Base-by-base conservation (phyloP, 768 basidiomycete genomes). In the Daedaleopsis nitida region DNA sequence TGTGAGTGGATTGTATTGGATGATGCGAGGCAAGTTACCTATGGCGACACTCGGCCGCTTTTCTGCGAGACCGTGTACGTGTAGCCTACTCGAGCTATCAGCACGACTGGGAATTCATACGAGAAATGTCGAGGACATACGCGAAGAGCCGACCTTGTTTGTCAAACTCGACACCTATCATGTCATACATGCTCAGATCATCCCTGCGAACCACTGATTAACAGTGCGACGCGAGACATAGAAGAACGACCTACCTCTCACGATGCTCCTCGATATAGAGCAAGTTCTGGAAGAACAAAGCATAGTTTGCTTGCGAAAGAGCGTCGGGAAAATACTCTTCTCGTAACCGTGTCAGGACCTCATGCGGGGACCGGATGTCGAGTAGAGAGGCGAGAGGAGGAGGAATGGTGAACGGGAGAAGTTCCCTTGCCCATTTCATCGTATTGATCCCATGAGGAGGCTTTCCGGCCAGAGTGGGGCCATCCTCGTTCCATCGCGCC, bases 41-140 rank as follows among this genome's bases (percentile, higher is more conserved):
- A 84, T 77, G 17, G 86, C 75, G 16, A 87, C 83, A 21, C 81
- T 83, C 0, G 85, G 86, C 4, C 85, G 76, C 52, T 82, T 81
- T 70, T 86, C 84, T 2, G 81, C 83, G 1, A 86, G 73, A 6
- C 85, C 85, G 35, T 81, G 76, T 10, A 88, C 84, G 35, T 72
- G 58, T 6, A 87, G 70, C 24, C 84, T 86, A 24, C 42, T 7
- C 14, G 13, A 44, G 1, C 14, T 10, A 14, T 44, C 19, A 42
- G 39, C 3, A 14, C 38, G 2, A 58, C 19, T 19, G 59, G 32
- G 37, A 32, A 3, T 3, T 32, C 27, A 32, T 32, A 32, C 45
- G 56, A 58, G 50, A 14, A 24, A n/a, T 13, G 19, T 4, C 42
- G 34, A 9, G 5, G 35, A 59, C 78, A 60, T 62, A 82, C 82